A percentile compares a stretch with the other conserved stretches of the same genome.
Evolutionary conservation across 257 asterid genomes (phyloP).

Genomic region (Osmanthus fragrans): DNA sequence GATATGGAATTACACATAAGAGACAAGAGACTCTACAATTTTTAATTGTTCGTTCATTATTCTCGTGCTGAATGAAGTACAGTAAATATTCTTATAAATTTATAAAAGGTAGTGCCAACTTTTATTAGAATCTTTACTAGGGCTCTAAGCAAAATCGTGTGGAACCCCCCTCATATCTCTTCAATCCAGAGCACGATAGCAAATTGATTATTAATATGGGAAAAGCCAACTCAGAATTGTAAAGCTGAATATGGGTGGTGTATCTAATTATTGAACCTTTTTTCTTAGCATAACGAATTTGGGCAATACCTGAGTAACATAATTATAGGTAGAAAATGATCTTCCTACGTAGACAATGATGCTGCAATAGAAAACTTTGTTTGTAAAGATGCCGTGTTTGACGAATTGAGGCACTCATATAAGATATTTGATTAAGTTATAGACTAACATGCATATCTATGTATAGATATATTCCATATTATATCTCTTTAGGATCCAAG

Average conservation of each 20-base stretch:
- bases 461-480: neutral
- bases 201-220: neutral
- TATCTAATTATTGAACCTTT: constrained; percentile 3
- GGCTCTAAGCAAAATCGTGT: neutral
- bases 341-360: constrained; percentile 25
- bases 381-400: constrained; percentile 20
- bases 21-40: too few species aligned
- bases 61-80: neutral
- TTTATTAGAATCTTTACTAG: constrained; percentile 1
- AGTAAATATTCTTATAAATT: neutral
- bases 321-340: neutral
- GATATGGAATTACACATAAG: too few species aligned
- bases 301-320: neutral
- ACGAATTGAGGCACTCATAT: constrained; percentile 2
- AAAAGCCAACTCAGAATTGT: constrained; percentile 1
- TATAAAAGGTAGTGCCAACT: neutral
- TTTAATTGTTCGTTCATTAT: neutral
- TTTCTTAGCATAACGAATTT: constrained; percentile 3
- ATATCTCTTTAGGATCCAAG: neutral
- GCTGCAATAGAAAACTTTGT: constrained; percentile 17
- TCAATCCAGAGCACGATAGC: neutral
- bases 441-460: constrained; percentile 1
- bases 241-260: neutral
- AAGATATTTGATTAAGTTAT: neutral
- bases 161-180: constrained; percentile 5